phyloP scores from a whole-genome alignment of 2,329 filamentous ascomycete species.

The Aspergillus fumigatus region DNA sequence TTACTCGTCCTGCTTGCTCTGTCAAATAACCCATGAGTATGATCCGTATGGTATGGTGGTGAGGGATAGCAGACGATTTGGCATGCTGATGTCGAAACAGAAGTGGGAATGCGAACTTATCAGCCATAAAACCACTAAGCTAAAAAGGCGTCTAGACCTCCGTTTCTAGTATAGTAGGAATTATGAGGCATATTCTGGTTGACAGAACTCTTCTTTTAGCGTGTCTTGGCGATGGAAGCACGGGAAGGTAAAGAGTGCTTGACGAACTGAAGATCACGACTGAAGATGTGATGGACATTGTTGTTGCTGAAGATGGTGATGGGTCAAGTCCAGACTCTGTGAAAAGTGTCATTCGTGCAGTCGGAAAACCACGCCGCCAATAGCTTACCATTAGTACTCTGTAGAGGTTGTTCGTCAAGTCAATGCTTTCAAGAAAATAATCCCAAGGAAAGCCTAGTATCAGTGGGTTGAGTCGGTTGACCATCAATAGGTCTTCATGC shows the following conservation, averaged over 20 bases:
- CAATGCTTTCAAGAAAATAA: too few relatives aligned
- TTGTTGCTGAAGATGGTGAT: neutral
- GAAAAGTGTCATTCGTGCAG: too few relatives aligned
- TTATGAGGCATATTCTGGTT: too few relatives aligned
- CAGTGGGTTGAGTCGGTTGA: too few relatives aligned
- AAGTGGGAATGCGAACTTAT: too few relatives aligned
- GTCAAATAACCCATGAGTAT: neutral
- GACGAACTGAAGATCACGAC: neutral
- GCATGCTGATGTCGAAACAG: neutral
- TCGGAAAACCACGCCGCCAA: too few relatives aligned
- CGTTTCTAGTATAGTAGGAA: too few relatives aligned
- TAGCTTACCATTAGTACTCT: too few relatives aligned
- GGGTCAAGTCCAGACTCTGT: neutral
- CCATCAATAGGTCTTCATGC: too few relatives aligned
- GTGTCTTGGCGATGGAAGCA: neutral
- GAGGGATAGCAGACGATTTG: neutral
- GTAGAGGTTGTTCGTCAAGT: too few relatives aligned
- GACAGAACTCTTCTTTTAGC: neutral
- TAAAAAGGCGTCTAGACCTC: too few relatives aligned
- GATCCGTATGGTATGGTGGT: neutral
- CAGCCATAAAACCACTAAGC: too few relatives aligned
- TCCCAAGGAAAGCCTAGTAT: neutral
- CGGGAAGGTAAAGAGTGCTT: neutral
- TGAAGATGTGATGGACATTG: neutral
- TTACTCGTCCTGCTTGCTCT: neutral